A percentile compares a stretch with the other conserved stretches of the same genome.
phyloP scores from a whole-genome alignment of 306 rosid species.

The Fragaria ananassa region DNA sequence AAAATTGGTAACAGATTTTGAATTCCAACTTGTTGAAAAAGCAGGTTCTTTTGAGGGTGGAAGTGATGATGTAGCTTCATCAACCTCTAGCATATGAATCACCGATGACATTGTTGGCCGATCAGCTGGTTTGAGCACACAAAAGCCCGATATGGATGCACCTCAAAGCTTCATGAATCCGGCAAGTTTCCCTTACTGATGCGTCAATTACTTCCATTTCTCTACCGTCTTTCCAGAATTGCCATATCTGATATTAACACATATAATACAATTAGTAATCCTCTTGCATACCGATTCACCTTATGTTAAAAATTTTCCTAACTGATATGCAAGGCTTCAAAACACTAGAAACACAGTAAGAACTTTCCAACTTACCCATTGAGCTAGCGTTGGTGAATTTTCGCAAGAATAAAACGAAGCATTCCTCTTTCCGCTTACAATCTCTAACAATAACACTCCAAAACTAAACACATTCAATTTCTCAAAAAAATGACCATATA shows the following conservation, averaged over 20 bases:
- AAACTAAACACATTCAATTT: too few species aligned
- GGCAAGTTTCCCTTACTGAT: slow-evolving; percentile 2
- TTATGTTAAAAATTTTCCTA: background rate
- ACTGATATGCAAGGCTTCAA: too few species aligned
- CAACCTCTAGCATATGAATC: slow-evolving; percentile 11
- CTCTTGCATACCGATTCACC: background rate
- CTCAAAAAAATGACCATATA: too few species aligned
- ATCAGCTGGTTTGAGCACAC: slow-evolving; percentile 21
- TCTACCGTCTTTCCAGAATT: slow-evolving; percentile 20
- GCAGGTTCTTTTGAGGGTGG: slow-evolving; percentile 18
- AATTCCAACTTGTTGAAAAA: background rate
- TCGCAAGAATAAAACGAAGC: slow-evolving; percentile 7
- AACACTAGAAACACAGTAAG: background rate
- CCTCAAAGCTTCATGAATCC: slow-evolving; percentile 1
- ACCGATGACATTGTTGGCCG: slow-evolving; percentile 23
- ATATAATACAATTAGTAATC: background rate
- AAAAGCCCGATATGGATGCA: slow-evolving; percentile 15
- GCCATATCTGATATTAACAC: slow-evolving; percentile 20
- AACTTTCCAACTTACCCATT: slow-evolving; percentile 9
- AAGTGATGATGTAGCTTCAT: slow-evolving; percentile 2
- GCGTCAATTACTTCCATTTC: slow-evolving; percentile 27
- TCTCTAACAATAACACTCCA: too few species aligned
- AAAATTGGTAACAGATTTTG: background rate
- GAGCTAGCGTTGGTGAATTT: background rate
- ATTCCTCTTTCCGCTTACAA: slow-evolving; percentile 26